Base-by-base conservation (phyloP, 352 stramenopile species). In the Pythium monospermum region DNA sequence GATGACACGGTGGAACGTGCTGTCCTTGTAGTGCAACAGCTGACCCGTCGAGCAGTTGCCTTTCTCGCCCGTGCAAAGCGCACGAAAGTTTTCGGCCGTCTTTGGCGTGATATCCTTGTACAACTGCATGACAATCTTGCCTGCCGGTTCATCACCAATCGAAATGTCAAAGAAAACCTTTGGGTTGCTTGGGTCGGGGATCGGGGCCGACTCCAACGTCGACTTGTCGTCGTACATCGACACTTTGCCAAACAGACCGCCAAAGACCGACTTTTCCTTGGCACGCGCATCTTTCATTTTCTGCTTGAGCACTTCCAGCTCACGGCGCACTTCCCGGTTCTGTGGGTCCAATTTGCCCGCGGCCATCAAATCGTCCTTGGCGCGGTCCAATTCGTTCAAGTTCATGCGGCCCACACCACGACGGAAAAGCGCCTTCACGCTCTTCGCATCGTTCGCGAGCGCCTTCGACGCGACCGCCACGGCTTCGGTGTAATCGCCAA, bases 171-270 rank as follows among this genome's bases (percentile, higher is more conserved):
- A 94, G 73, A 98, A 98, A 30, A 98, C 95, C 13, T 98, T 94
- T 11, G 72, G 73, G 66, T 98, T 98, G n/a, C n/a, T 91, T 25
- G 72, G 68, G 53, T 90, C 78, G 23, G 76, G 57, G 44, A 61
- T 65, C 4, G 69, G 65, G 26, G 91, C 82, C 16, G 31, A 33
- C 50, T 89, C 78, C n/a, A 94, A 67, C 12, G 58, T 22, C 51
- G 73, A 94, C 81, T 99, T 99, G 66, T 99, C 97, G 57, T 97
- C 82, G 66, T 99, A 99, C 71, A 99, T 97, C 44, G 75, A 94
- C 21, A 96, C 88, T 66, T 98, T 98, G 61, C 77, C 81, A 55
- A 99, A 99, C 10, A 99, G 69, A 8, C 93, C 94, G 26, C 95
- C 95, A 69, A 98, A 99, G 8, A 95, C 82, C 18, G 71, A 82